These are phyloP conservation scores for Periconia digitata DNA, from an alignment of 2,329 filamentous ascomycete genomes.

Conservation along the genomic window DNA sequence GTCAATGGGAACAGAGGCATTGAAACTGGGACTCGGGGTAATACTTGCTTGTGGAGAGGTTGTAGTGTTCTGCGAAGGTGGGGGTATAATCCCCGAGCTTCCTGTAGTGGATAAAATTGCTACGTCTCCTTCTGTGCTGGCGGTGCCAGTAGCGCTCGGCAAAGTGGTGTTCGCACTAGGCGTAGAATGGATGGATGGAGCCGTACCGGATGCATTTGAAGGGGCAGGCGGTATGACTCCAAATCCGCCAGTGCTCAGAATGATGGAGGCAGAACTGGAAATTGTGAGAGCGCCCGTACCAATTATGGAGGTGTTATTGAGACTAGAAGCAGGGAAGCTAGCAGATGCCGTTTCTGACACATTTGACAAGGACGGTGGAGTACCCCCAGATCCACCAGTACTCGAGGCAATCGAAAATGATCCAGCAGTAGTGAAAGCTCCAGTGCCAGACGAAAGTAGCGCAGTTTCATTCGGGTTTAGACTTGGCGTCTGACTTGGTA, in stretches of 20 bases:
- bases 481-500: slow-evolving; percentile 1
- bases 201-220: slow-evolving; percentile 4
- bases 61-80: slow-evolving; percentile 2
- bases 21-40: slow-evolving; percentile 8
- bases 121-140: slow-evolving; percentile 5
- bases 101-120: slow-evolving; percentile 1
- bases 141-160: slow-evolving; percentile 5
- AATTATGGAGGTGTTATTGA: too few species aligned
- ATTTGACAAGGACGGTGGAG: slow-evolving; percentile 2
- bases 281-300: neutral
- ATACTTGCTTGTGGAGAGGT: slow-evolving; percentile 1
- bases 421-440: neutral
- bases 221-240: slow-evolving; percentile 1
- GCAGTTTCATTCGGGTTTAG: slow-evolving; percentile 5
- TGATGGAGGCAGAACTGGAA: neutral
- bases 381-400: neutral
- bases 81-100: slow-evolving; percentile 3
- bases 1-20: slow-evolving; percentile 7
- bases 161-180: slow-evolving; percentile 1
- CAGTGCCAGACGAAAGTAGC: slow-evolving; percentile 1
- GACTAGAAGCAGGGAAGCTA: neutral
- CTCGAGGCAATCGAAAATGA: neutral
- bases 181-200: neutral
- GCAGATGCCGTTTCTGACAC: slow-evolving; percentile 4
- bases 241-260: neutral